These are phyloP conservation scores for Saturnispora sekii DNA, from an alignment of 805 yeast species.

Conservation along the genomic window DNA sequence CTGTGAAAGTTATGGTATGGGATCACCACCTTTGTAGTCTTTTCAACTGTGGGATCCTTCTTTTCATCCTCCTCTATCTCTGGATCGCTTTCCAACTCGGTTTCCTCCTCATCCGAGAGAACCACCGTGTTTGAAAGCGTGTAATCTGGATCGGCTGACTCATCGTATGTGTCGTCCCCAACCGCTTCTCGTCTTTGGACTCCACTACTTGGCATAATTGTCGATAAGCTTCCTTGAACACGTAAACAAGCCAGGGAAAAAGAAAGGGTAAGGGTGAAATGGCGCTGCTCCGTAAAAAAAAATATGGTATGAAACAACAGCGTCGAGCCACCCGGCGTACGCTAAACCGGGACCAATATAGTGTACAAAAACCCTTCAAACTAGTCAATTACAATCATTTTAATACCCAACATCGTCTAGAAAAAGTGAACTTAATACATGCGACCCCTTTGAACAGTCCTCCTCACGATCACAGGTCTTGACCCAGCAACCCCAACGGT, in stretches of 20 bases:
- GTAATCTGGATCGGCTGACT: slow-evolving; percentile 23
- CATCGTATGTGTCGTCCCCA: slow-evolving; percentile 20
- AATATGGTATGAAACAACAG: too few relatives aligned
- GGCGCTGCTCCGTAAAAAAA: too few relatives aligned
- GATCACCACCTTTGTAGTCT: slow-evolving; percentile 1
- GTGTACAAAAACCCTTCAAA: neutral
- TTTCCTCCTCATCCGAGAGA: neutral
- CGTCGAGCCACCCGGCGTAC: too few relatives aligned
- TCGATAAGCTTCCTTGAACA: neutral
- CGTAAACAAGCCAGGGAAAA: neutral
- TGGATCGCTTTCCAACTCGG: slow-evolving; percentile 7
- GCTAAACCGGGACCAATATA: too few relatives aligned
- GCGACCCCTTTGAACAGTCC: slow-evolving; percentile 35
- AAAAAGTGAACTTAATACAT: neutral
- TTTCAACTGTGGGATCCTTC: neutral
- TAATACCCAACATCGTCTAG: neutral
- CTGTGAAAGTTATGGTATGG: slow-evolving; percentile 24
- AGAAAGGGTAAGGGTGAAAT: too few relatives aligned
- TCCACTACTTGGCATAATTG: slow-evolving; percentile 1
- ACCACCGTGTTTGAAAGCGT: slow-evolving; percentile 11
- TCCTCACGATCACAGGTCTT: slow-evolving; percentile 38
- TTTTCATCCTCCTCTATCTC: slow-evolving; percentile 4
- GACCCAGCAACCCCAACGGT: slow-evolving; percentile 32
- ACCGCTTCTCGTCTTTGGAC: neutral
- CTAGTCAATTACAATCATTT: neutral